These are phyloP conservation scores for Aspergillus uvarum DNA, from an alignment of 2,329 filamentous ascomycete genomes.

Conservation along the genomic window DNA sequence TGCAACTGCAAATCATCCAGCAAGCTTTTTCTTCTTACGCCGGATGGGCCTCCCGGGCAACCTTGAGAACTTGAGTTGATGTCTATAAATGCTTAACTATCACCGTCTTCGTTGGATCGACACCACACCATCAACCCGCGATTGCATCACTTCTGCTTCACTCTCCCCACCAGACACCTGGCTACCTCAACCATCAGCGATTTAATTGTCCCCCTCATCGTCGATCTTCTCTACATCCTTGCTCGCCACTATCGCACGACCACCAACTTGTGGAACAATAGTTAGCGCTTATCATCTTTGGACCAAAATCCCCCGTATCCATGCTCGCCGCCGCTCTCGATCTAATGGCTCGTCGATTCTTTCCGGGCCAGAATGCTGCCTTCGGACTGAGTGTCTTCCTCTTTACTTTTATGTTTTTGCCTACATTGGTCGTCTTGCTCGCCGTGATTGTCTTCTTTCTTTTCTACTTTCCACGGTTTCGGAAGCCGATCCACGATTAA, in stretches of 20 bases:
- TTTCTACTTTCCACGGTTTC: conserved; percentile 30
- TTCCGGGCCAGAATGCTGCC: conserved; percentile 28
- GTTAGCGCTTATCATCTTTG: not conserved
- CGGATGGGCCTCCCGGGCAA: not conserved
- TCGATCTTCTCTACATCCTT: not conserved
- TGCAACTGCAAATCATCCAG: not conserved
- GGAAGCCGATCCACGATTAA: conserved; percentile 14
- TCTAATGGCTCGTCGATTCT: conserved; percentile 30
- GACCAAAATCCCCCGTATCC: not conserved
- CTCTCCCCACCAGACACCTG: not conserved
- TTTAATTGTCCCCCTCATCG: not conserved
- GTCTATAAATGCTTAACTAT: not conserved
- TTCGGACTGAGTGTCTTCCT: conserved; percentile 34
- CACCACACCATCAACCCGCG: not conserved
- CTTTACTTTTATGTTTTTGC: conserved; percentile 38
- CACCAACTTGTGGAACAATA: conserved; percentile 2
- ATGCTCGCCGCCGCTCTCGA: conserved; percentile 24
- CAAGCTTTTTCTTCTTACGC: not conserved
- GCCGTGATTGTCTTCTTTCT: conserved; percentile 34
- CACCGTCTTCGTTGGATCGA: not conserved
- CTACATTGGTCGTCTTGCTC: conserved; percentile 33
- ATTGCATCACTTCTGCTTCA: conserved; percentile 4
- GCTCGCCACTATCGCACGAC: not conserved
- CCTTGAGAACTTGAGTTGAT: not conserved
- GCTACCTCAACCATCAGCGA: not conserved